These are phyloP conservation scores for Solanum virginianum DNA, from an alignment of 257 asterid species.

Conservation along the genomic window DNA sequence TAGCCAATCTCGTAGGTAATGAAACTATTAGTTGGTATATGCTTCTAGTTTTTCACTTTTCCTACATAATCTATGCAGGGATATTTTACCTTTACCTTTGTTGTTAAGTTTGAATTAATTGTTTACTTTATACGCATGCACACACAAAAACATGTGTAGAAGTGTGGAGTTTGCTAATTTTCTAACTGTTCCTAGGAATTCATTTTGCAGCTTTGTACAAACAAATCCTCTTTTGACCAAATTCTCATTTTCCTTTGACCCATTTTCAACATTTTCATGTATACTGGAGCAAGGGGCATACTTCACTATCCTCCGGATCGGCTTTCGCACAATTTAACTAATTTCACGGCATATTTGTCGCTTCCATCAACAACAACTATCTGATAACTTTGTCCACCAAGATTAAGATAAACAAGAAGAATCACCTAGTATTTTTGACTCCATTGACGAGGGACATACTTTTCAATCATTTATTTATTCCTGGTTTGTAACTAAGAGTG, in stretches of 20 bases:
- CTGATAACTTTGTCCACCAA: background rate
- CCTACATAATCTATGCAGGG: background rate
- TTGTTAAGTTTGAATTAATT: background rate
- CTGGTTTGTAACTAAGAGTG: background rate
- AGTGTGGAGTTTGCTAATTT: background rate
- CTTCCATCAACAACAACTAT: background rate
- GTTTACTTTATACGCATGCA: background rate
- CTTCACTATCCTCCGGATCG: background rate
- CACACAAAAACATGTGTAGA: background rate
- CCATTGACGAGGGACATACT: background rate
- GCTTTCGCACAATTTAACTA: background rate
- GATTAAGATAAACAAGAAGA: background rate
- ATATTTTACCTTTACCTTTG: background rate
- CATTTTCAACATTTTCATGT: background rate
- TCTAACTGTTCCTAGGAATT: background rate
- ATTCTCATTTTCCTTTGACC: background rate
- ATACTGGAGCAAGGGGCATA: background rate
- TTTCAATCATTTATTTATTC: background rate
- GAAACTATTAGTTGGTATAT: background rate
- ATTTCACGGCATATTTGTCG: accelerated
- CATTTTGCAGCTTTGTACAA: background rate
- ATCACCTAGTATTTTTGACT: background rate
- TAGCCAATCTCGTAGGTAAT: background rate
- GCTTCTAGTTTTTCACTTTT: background rate
- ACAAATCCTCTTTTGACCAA: background rate